Evolutionary conservation across 2,329 filamentous ascomycete species (phyloP), one percentile per base, ranked within the genome.

Genomic region (Dactylonectria estremocensis): DNA sequence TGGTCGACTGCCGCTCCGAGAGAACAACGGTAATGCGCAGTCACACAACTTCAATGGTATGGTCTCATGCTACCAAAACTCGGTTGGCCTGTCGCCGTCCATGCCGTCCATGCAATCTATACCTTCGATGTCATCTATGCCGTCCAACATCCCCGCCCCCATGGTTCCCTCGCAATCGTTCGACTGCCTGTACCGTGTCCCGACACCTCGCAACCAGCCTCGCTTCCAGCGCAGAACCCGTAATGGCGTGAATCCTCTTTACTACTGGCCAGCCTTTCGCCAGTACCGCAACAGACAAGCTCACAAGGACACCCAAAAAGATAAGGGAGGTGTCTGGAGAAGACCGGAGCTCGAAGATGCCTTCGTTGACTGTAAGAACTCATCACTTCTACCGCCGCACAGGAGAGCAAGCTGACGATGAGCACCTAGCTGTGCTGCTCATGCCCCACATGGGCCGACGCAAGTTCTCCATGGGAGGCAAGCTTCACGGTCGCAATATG

Each of bases 401-500:
- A 9, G 20, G 11, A 43, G 46, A 31, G 20, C 35, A 22, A 61
- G 65, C 77, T 80, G 60, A 78, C 66, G n/a, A 33, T 5, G 16
- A 13, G n/a, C 14, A 54, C 20, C 20, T 35, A 92, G 90, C 90
- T 61, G 85, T 92, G 13, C 81, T 92, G 56, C 82, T 91, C 55
- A 90, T 92, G 77, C 90, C 90, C 50, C 86, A 87, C 71, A 91
- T 92, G 86, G 89, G 89, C 35, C 85, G 90, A 57, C 87, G 88
- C 74, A 92, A 92, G 81, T 91, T 90, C 76, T 89, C 87, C 66
- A 90, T 90, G 81, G 86, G 87, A 69, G 86, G 88, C 40, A 88
- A 90, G 76, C 87, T 88, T 45, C 89, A 90, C 72, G 90, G 91
- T 5, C 88, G 91, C 55, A 93, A 93, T 80, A 91, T 92, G 86